Conservation (phyloP, 2,329 filamentous ascomycete species). For the Cladosporium sp. region DNA sequence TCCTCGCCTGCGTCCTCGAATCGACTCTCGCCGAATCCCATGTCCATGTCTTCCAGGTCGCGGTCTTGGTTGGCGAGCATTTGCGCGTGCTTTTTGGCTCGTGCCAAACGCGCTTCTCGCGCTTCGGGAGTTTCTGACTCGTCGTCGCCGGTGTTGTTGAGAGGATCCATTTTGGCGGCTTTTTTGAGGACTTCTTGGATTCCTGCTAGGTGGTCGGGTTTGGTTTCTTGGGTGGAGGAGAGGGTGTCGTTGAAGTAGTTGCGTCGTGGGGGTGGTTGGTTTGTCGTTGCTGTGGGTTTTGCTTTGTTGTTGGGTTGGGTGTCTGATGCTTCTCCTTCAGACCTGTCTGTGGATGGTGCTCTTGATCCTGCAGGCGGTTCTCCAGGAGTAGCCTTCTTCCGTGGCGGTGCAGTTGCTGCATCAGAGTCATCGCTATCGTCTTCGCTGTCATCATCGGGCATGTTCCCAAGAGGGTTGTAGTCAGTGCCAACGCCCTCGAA, state of each 20-base stretch:
- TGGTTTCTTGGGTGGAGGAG: slow-evolving; percentile 15
- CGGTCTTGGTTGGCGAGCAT: slow-evolving; percentile 69
- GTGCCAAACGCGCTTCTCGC: slow-evolving; percentile 38
- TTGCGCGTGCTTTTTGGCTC: slow-evolving; percentile 56
- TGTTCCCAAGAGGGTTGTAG: slow-evolving; percentile 53
- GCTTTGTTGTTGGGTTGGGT: background rate
- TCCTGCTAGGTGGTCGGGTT: slow-evolving; percentile 24
- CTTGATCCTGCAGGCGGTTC: background rate
- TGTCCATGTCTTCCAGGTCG: slow-evolving; percentile 85
- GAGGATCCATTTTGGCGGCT: slow-evolving; percentile 53
- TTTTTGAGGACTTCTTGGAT: slow-evolving; percentile 58
- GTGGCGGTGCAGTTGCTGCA: background rate
- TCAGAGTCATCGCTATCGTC: slow-evolving; percentile 38
- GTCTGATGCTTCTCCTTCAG: slow-evolving; percentile 1
- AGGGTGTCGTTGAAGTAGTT: slow-evolving; percentile 35
- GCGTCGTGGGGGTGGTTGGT: slow-evolving; percentile 17
- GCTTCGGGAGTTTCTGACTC: slow-evolving; percentile 44
- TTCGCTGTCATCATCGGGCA: slow-evolving; percentile 39
- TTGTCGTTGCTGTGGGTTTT: background rate
- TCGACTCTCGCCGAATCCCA: slow-evolving; percentile 86
- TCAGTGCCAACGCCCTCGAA: slow-evolving; percentile 56
- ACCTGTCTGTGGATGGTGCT: background rate
- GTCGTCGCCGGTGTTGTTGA: slow-evolving; percentile 40
- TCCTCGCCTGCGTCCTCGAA: slow-evolving; percentile 78
- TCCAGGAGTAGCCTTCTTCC: background rate